phyloP scores from a whole-genome alignment of 1,284 basidiomycete species.

The Melampsora occidentalis region DNA sequence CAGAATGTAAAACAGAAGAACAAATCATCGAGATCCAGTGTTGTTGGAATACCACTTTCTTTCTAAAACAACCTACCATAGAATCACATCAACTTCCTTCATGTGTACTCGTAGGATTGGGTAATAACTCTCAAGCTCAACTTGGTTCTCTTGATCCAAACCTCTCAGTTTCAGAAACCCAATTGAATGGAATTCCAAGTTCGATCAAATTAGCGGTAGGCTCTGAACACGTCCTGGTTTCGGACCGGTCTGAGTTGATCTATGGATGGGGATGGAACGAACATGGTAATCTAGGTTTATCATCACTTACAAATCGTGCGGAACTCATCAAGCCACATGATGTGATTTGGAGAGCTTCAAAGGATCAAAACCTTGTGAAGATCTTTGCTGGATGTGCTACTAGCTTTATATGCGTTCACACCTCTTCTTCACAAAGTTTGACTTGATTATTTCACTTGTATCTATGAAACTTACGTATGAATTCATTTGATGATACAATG shows the following conservation, averaged over 20 bases:
- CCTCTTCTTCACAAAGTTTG: neutral
- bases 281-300: slow-evolving; percentile 32
- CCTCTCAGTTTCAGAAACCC: neutral
- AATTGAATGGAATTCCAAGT: neutral
- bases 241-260: neutral
- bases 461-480: no score
- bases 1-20: neutral
- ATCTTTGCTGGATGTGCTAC: slow-evolving; percentile 37
- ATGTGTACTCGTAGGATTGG: neutral
- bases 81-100: neutral
- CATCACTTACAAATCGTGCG: neutral
- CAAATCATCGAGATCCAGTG: neutral
- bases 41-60: slow-evolving; percentile 35
- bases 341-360: slow-evolving; percentile 1
- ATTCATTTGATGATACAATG: no score
- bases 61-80: neutral
- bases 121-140: slow-evolving; percentile 32
- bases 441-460: no score
- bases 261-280: slow-evolving; percentile 44
- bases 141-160: neutral
- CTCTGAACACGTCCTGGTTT: slow-evolving; percentile 28
- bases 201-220: neutral
- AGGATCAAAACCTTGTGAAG: neutral
- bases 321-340: neutral
- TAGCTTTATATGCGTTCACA: slow-evolving; percentile 14